phyloP scores from a whole-genome alignment of 805 yeast species.

The Pichia membranifaciens region DNA sequence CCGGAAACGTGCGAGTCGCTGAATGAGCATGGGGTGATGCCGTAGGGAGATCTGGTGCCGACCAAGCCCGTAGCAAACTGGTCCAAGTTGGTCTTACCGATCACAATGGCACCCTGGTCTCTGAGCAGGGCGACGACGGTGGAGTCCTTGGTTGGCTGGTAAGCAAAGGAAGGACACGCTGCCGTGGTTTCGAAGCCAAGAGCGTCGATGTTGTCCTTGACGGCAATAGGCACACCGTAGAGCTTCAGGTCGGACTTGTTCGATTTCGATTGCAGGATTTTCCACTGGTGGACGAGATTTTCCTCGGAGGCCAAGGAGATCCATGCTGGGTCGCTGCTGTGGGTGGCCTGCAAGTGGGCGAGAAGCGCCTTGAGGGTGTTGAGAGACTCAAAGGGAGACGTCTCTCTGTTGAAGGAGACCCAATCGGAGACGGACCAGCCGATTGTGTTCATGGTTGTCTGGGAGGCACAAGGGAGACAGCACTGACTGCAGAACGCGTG shows the following conservation, averaged over 20 bases:
- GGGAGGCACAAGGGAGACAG: no score
- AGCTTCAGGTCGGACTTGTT: constrained; percentile 54
- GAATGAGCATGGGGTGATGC: constrained; percentile 78
- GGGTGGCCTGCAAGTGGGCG: constrained; percentile 39
- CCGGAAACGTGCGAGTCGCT: constrained; percentile 78
- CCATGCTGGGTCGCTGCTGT: constrained; percentile 76
- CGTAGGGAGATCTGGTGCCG: constrained; percentile 93
- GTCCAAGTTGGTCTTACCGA: constrained; percentile 93
- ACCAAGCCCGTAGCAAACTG: constrained; percentile 98
- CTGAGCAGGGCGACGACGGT: constrained; percentile 67
- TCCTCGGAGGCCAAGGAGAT: constrained; percentile 65
- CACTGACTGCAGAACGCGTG: no score
- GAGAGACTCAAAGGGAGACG: constrained; percentile 58
- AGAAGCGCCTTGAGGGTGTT: constrained; percentile 41
- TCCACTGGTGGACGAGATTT: constrained; percentile 73
- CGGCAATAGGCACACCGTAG: constrained; percentile 92
- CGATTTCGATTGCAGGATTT: constrained; percentile 56
- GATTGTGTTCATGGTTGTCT: constrained; percentile 23
- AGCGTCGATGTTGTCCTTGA: constrained; percentile 92
- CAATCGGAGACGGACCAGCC: constrained; percentile 87
- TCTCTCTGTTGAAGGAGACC: constrained; percentile 58
- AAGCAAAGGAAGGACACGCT: constrained; percentile 84
- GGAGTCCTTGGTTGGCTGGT: constrained; percentile 65
- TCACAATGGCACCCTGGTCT: constrained; percentile 84
- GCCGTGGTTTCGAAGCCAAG: constrained; percentile 82